Base-by-base conservation (phyloP, 305 asterid species). In the Withania somnifera region DNA sequence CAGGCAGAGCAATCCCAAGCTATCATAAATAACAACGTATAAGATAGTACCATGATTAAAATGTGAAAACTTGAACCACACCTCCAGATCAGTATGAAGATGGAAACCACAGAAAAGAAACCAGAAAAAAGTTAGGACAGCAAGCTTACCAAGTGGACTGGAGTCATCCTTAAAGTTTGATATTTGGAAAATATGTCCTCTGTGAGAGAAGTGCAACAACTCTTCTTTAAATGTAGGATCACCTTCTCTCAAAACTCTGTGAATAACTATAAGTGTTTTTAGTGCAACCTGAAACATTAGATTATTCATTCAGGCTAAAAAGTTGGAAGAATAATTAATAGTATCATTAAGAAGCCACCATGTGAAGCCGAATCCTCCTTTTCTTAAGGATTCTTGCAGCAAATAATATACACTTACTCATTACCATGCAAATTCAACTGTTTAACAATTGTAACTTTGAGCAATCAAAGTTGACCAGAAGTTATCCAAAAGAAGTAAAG, bases 1-100 rank as follows among this genome's bases (percentile, higher is more conserved):
- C 98, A 95, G 22, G 96, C 92, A 52, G 98, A 91, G 86, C 99
- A 95, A 86, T 95, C 99, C 97, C 98, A 95, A 77, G 98, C 98
- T 95, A 90, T 88, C 89, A 40, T 51, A 14, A 69, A 38, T 32
- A 77, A 38, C 19, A 38, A 67, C 77, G 54, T 19, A 24, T 86
- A 64, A 69, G 58, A 45, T 3, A 14, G 11, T 66, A 17, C 4
- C n/a, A 42, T 22, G 34, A 4, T 57, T 24, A 32, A 6, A 3
- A 4, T 2, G 1, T 1, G 2, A 54, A n/a, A 1, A 11, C 11
- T 2, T 20, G 63, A 56, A 9, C 20, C 11, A 20, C 30, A 56
- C 30, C 63, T 20, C 8, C 6, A 20, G 28, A 0, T 10, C 64
- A 10, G 17, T 57, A 3, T 24, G 66, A 4, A 24, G 8, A 24